Evolutionary conservation across 2,329 filamentous ascomycete species (phyloP), one percentile per base, ranked within the genome.

Genomic region (Cladosporium sp.): DNA sequence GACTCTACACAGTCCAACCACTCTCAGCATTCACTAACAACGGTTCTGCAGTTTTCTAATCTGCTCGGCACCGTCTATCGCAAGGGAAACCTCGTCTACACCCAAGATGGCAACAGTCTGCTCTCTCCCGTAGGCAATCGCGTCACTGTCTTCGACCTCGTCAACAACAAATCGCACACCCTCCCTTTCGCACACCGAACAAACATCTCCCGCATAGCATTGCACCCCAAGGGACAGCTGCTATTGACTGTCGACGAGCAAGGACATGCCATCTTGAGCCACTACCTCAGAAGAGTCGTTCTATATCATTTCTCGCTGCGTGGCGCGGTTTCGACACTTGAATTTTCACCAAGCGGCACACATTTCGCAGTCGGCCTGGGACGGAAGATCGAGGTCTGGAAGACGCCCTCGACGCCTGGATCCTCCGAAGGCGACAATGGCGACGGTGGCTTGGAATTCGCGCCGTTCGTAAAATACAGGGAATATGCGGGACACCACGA

Each of bases 281-380:
- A 96, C 65, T 84, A 97, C 32, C 84, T 82, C 22, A 86, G 92
- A 55, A 84, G 90, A 56, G 86, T 96, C 58, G 81, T 86, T 5
- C 84, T 99, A 47, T 95, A 97, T 65, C 86, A 96, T 70, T 96
- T 99, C 69, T 91, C 92, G n/a, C 95, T 99, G 73, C 88, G 86
- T 63, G 80, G 82, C n/a, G 75, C 83, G 12, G 85, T 95, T 34
- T 88, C 89, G 12, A 84, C 91, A 0, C 83, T 99, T 29, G 80
- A 88, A 1, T 99, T 99, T 64, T 90, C 93, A 18, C 91, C 92
- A 0, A 95, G 89, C 1, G 93, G 93, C 18, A 84, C 85, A 43
- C 84, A 95, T 70, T 99, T 99, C 64, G 92, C 87, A 20, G 91
- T 92, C 30, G 92, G 86, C 39, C 75, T 96, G 19, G 92, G 90